Percentiles rank a stretch among this genome's conserved stretches.
These are phyloP conservation scores for Xylaria sp. DNA, from an alignment of 2,329 filamentous ascomycete species.

Conservation along the genomic window DNA sequence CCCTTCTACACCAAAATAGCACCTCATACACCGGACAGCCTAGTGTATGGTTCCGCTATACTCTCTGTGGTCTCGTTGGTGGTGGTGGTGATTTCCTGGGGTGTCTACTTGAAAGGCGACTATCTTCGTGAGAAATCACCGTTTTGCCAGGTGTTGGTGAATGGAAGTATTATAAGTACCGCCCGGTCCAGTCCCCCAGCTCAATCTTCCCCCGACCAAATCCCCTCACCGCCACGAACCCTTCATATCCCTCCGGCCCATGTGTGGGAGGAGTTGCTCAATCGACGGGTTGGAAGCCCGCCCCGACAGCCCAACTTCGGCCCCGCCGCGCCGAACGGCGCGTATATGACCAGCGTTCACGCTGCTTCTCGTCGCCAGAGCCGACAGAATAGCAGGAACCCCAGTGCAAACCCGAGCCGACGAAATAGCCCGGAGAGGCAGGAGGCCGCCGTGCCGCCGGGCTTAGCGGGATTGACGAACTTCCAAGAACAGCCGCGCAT, in stretches of 20 bases:
- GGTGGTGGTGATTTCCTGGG: slow-evolving; percentile 63
- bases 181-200: background rate
- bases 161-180: slow-evolving; percentile 4
- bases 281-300: background rate
- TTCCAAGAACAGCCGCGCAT: background rate
- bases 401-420: slow-evolving; percentile 38
- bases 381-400: slow-evolving; percentile 39
- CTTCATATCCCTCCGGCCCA: no score
- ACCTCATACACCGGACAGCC: slow-evolving; percentile 57
- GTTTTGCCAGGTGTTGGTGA: slow-evolving; percentile 66
- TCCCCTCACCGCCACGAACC: background rate
- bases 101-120: slow-evolving; percentile 68
- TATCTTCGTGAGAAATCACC: slow-evolving; percentile 60
- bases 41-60: slow-evolving; percentile 64
- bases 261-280: background rate
- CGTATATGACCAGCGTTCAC: slow-evolving; percentile 44
- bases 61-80: slow-evolving; percentile 62
- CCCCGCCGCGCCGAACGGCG: slow-evolving; percentile 41
- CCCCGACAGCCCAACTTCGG: slow-evolving; percentile 26
- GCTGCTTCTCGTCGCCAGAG: slow-evolving; percentile 44
- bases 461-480: background rate
- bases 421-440: slow-evolving; percentile 39
- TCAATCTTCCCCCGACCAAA: background rate
- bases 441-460: background rate
- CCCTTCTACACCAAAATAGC: slow-evolving; percentile 64